Percentiles rank a stretch among this genome's conserved stretches.
phyloP scores from a whole-genome alignment of 2,329 filamentous ascomycete genomes.

The Verticillium isaacii region DNA sequence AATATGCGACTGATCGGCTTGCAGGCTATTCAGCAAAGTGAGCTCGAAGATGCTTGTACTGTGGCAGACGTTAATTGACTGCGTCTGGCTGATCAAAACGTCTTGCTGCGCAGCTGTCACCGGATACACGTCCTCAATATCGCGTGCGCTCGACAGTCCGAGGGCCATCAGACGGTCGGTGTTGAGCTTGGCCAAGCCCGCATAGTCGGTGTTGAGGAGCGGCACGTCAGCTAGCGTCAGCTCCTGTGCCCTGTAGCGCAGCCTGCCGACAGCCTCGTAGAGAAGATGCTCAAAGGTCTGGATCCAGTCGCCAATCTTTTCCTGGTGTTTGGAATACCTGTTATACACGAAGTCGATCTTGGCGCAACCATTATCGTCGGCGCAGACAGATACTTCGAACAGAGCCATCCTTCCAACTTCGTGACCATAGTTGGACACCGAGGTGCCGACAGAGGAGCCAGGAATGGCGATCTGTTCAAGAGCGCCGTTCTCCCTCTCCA shows the following conservation, averaged over 20 bases:
- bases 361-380: conserved; percentile 38
- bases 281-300: conserved; percentile 40
- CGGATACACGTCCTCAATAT: conserved; percentile 45
- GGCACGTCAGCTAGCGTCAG: conserved; percentile 47
- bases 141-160: conserved; percentile 33
- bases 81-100: conserved; percentile 40
- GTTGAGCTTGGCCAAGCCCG: conserved; percentile 38
- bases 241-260: conserved; percentile 37
- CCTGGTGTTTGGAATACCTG: conserved; percentile 32
- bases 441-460: conserved; percentile 29
- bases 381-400: conserved; percentile 44
- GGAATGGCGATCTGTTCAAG: conserved; percentile 41
- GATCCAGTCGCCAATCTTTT: conserved; percentile 41
- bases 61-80: conserved; percentile 34
- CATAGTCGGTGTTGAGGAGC: conserved; percentile 40
- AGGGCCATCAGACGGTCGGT: conserved; percentile 33
- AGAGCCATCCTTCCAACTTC: conserved; percentile 42
- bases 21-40: conserved; percentile 26
- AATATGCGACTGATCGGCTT: conserved; percentile 37
- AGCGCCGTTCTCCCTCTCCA: conserved; percentile 42
- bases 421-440: conserved; percentile 38
- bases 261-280: conserved; percentile 34
- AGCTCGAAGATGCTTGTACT: conserved; percentile 45
- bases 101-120: conserved; percentile 44
- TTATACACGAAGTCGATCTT: conserved; percentile 42